phyloP scores from a whole-genome alignment of 768 basidiomycete species.

The Suillus sp. region DNA sequence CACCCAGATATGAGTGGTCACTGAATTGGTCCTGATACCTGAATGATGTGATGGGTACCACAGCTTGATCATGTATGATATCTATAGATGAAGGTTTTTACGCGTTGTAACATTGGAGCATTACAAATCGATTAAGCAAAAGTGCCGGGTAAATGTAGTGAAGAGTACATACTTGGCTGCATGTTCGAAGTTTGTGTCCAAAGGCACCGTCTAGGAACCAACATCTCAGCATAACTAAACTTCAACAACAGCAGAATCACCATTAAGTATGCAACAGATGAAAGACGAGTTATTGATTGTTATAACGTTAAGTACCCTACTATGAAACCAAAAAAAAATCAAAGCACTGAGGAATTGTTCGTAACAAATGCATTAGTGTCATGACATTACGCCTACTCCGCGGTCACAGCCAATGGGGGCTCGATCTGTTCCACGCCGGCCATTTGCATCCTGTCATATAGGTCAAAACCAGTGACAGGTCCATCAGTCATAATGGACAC shows the following conservation, averaged over 20 bases:
- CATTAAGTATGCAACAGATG: not conserved
- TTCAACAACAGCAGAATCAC: not conserved
- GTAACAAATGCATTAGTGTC: not conserved
- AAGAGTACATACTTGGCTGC: not conserved
- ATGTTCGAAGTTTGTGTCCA: not conserved
- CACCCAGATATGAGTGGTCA: not conserved
- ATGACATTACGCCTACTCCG: not conserved
- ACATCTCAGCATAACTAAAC: not conserved
- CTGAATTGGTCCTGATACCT: not conserved
- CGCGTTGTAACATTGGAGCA: not conserved
- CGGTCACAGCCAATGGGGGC: not conserved
- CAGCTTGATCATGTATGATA: not conserved
- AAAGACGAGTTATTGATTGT: not conserved
- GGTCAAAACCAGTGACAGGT: not conserved
- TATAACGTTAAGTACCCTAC: not conserved
- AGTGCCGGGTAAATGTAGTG: not conserved
- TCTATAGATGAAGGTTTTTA: not conserved
- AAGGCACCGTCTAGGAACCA: not conserved
- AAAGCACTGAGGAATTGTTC: not conserved
- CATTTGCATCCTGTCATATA: slow-evolving; percentile 8
- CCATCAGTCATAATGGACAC: slow-evolving; percentile 18
- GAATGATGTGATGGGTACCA: not conserved
- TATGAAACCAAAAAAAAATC: not conserved
- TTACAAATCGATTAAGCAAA: not conserved
- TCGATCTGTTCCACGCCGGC: slow-evolving; percentile 12